These are phyloP conservation scores for Mortierella sp. DNA, from an alignment of 371 early-diverging fungal genomes.

Conservation along the genomic window DNA sequence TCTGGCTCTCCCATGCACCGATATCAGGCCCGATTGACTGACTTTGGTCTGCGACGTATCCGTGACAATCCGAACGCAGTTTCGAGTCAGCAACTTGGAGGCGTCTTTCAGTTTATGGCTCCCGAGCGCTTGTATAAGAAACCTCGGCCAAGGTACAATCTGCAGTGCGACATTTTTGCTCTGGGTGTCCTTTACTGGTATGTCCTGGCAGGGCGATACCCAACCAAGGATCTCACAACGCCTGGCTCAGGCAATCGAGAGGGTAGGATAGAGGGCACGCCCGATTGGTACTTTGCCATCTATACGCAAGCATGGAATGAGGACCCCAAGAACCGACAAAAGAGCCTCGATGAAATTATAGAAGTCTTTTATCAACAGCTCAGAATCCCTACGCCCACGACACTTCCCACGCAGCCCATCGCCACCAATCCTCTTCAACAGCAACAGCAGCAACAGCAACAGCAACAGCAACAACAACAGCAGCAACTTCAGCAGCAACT, in stretches of 20 bases:
- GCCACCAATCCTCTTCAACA: too few relatives aligned
- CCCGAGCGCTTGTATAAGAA: constrained; percentile 12
- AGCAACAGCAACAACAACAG: too few relatives aligned
- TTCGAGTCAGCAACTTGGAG: constrained; percentile 21
- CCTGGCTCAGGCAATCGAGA: constrained; percentile 22
- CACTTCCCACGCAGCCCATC: not conserved
- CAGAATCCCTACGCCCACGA: not conserved
- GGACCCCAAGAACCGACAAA: constrained; percentile 27
- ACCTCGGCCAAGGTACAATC: constrained; percentile 21
- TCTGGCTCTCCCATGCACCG: not conserved
- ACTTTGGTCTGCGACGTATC: constrained; percentile 15
- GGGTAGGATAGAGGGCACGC: constrained; percentile 28
- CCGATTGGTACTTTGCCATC: constrained; percentile 29
- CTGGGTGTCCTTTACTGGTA: constrained; percentile 44
- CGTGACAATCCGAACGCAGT: not conserved
- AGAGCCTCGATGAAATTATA: constrained; percentile 28
- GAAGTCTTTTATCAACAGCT: constrained; percentile 22
- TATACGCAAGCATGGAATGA: constrained; percentile 44
- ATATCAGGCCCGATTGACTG: constrained; percentile 16
- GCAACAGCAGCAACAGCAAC: too few relatives aligned
- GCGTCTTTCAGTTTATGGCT: constrained; percentile 25
- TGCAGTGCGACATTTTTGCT: constrained; percentile 45
- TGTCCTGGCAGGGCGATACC: constrained; percentile 38
- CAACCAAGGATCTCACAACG: constrained; percentile 21
- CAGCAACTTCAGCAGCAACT: too few relatives aligned